These are phyloP conservation scores for Diaporthe ampelina DNA, from an alignment of 2,329 filamentous ascomycete genomes.

Conservation along the genomic window DNA sequence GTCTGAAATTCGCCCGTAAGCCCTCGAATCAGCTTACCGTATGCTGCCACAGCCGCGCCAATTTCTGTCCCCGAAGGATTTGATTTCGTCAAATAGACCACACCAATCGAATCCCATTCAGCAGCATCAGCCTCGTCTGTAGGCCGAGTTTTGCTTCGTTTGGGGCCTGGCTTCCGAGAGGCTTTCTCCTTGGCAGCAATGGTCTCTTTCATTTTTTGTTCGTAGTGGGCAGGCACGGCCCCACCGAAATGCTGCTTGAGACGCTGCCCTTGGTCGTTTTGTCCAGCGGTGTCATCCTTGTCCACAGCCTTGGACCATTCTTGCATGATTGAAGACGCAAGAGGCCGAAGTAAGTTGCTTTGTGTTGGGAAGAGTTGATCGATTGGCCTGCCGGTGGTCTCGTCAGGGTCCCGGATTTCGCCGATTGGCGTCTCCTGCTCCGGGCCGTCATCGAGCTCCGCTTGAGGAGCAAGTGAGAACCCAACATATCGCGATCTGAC, in stretches of 20 bases:
- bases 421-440: conserved; percentile 31
- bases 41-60: conserved; percentile 64
- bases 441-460: conserved; percentile 6
- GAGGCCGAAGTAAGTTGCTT: conserved; percentile 2
- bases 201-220: conserved; percentile 27
- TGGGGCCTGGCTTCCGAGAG: conserved; percentile 39
- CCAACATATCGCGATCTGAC: conserved; percentile 32
- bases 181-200: conserved; percentile 39
- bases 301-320: conserved; percentile 39
- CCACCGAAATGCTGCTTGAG: conserved; percentile 37
- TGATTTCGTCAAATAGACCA: conserved; percentile 62
- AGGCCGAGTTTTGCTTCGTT: conserved; percentile 60
- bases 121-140: conserved; percentile 61
- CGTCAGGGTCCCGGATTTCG: conserved; percentile 36
- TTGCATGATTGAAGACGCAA: conserved; percentile 33
- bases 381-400: conserved; percentile 20
- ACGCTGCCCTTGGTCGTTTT: conserved; percentile 37
- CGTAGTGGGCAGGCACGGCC: conserved; percentile 34
- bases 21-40: conserved; percentile 64
- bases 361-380: conserved; percentile 19
- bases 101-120: conserved; percentile 67
- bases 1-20: conserved; percentile 63
- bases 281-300: conserved; percentile 25
- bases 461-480: conserved; percentile 6
- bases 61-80: conserved; percentile 55